These are phyloP conservation scores for Coriolopsis trogii DNA, from an alignment of 1,284 basidiomycete genomes.

Conservation along the genomic window DNA sequence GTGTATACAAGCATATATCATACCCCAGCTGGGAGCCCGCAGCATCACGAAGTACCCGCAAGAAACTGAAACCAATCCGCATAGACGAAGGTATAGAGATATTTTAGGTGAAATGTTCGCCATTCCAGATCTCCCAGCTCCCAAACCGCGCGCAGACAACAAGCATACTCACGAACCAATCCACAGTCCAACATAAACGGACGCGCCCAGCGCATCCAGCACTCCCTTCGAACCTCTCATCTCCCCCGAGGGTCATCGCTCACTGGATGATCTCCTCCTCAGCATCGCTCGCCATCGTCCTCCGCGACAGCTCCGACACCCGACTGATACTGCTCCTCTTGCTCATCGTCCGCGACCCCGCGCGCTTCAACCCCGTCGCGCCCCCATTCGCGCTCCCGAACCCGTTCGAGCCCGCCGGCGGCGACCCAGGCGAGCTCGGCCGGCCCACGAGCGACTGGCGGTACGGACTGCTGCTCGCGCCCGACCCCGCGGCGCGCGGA, in stretches of 20 bases:
- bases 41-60: background rate
- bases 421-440: conserved; percentile 34
- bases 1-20: conserved; percentile 2
- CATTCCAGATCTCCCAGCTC: no score
- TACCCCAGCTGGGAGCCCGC: background rate
- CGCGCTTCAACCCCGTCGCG: conserved; percentile 23
- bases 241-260: background rate
- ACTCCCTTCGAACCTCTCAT: background rate
- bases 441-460: conserved; percentile 37
- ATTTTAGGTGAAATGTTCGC: background rate
- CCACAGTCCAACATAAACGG: background rate
- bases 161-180: background rate
- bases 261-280: conserved; percentile 66
- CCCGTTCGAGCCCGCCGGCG: conserved; percentile 19
- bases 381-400: conserved; percentile 17
- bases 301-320: conserved; percentile 62
- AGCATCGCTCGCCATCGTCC: conserved; percentile 80
- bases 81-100: background rate
- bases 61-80: background rate
- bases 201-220: background rate
- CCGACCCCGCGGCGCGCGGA: conserved; percentile 52
- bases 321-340: conserved; percentile 45
- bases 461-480: conserved; percentile 62
- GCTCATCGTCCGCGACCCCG: conserved; percentile 31
- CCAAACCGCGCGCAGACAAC: no score